A percentile compares a stretch with the other conserved stretches of the same genome.
phyloP scores from a whole-genome alignment of 1,284 basidiomycete genomes.

The Phlebopus sp. region DNA sequence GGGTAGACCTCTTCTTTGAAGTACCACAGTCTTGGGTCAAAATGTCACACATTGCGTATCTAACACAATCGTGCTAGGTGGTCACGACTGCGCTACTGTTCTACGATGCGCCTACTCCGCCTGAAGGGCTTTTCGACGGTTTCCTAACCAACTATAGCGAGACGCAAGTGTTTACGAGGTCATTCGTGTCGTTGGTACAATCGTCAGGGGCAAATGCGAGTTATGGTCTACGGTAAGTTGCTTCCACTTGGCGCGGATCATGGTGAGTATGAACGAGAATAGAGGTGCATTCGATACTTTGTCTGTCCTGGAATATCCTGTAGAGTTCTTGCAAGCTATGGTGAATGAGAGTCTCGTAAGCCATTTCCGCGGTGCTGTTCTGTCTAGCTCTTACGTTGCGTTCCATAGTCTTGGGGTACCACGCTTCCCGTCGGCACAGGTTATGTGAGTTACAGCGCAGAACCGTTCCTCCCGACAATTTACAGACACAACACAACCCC shows the following conservation, averaged over 20 bases:
- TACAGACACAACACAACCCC: conserved; percentile 40
- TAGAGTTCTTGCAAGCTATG: conserved; percentile 18
- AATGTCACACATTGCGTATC: neutral
- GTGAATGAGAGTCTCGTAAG: conserved; percentile 18
- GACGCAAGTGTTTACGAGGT: conserved; percentile 33
- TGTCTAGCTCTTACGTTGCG: neutral
- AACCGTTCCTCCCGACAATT: conserved; percentile 51
- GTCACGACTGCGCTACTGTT: conserved; percentile 32
- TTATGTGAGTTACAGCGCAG: conserved; percentile 49
- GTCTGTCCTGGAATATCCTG: conserved; percentile 21
- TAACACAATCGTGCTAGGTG: conserved; percentile 12
- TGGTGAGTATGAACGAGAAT: conserved; percentile 1
- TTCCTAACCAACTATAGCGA: conserved; percentile 32
- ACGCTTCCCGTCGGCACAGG: conserved; percentile 17
- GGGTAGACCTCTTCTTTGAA: conserved; percentile 11
- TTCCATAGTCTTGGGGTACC: conserved; percentile 14
- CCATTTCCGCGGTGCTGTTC: neutral
- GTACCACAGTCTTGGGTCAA: neutral
- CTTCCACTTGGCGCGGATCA: neutral
- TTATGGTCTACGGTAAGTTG: conserved; percentile 22
- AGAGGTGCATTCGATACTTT: conserved; percentile 22
- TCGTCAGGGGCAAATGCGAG: conserved; percentile 18
- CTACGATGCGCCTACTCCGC: conserved; percentile 42
- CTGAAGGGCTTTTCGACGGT: conserved; percentile 42
- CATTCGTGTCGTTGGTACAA: conserved; percentile 35